These are phyloP conservation scores for Rubia occidens DNA, from an alignment of 305 asterid species.

Conservation along the genomic window DNA sequence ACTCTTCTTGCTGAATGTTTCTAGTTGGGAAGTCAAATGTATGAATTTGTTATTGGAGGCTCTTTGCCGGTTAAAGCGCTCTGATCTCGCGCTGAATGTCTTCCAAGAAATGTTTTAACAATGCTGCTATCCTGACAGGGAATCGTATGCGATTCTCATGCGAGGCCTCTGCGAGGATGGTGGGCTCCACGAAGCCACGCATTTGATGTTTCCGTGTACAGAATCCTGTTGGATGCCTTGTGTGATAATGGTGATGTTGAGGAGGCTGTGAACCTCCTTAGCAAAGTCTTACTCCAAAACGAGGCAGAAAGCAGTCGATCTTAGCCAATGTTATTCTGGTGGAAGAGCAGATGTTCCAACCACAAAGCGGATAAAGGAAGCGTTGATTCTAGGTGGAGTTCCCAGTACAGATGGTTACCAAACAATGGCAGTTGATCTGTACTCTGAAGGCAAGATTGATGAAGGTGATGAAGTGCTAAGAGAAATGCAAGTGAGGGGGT, in stretches of 20 bases:
- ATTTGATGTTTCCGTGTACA: constrained; percentile 56
- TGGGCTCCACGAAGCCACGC: constrained; percentile 64
- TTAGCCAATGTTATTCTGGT: constrained; percentile 28
- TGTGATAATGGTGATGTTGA: constrained; percentile 59
- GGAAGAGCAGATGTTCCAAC: constrained; percentile 24
- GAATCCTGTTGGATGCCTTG: constrained; percentile 53
- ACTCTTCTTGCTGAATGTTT: constrained; percentile 44
- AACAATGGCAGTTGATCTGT: constrained; percentile 59
- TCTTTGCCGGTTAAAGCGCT: constrained; percentile 49
- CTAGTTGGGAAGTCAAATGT: constrained; percentile 40
- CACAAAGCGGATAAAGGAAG: constrained; percentile 49
- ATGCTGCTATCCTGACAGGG: constrained; percentile 62
- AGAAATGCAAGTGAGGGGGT: constrained; percentile 54
- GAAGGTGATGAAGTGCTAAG: constrained; percentile 53
- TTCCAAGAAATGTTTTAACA: constrained; percentile 77
- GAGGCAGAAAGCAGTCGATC: constrained; percentile 38
- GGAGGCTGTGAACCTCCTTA: constrained; percentile 50
- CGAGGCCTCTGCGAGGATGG: constrained; percentile 73
- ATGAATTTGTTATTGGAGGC: constrained; percentile 53
- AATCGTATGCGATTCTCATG: constrained; percentile 65
- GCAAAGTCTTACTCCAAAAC: constrained; percentile 47
- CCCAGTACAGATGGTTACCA: constrained; percentile 58
- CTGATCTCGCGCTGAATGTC: constrained; percentile 65
- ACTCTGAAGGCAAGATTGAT: constrained; percentile 55
- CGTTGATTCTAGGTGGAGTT: constrained; percentile 54